Evolutionary conservation across 345 rosid genomes (phyloP), one percentile per base, ranked within the genome.

Genomic region (Euphorbia lathyris): DNA sequence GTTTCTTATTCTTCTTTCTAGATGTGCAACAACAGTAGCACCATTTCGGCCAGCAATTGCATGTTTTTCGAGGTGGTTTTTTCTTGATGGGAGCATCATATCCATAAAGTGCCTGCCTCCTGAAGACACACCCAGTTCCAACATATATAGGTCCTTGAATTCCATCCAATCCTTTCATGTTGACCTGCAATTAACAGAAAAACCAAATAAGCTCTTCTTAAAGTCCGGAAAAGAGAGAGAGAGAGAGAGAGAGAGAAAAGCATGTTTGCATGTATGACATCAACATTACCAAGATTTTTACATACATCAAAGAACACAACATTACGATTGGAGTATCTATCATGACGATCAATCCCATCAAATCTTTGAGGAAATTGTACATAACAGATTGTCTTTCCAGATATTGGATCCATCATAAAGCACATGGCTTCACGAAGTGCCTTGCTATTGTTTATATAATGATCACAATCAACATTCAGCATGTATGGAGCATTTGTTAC

Each of bases 121-220:
- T 84, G 82, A 93, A 93, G 53, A 93, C 97, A 55, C 97, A 93
- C 9, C 98, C 98, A 1, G 98, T 93, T 67, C 97, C 98, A 2
- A 93, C 98, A 34, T 93, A 93, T 67, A 90, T 90, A 9, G 98
- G 98, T 22, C 98, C 98, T 81, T 93, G 98, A 36, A 93, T 64
- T 40, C 98, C 98, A 75, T 92, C 98, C 63, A 92, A 75, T 45
- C 98, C 97, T 84, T 92, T 92, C 98, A 92, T 92, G 74, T 92
- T 92, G 71, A 92, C 87, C 98, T 92, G 88, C 74, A 81, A 58
- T 10, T 43, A 65, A 56, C 51, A 19, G 29, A 16, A 50, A 68
- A 74, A 56, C 42, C 4, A 58, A 50, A 47, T 60, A 9, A 69
- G 43, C 26, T 32, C 55, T 43, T n/a, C 50, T 48, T 29, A 8